Base-by-base conservation (phyloP, 1,284 basidiomycete genomes). In the Cryptococcus sp. region DNA sequence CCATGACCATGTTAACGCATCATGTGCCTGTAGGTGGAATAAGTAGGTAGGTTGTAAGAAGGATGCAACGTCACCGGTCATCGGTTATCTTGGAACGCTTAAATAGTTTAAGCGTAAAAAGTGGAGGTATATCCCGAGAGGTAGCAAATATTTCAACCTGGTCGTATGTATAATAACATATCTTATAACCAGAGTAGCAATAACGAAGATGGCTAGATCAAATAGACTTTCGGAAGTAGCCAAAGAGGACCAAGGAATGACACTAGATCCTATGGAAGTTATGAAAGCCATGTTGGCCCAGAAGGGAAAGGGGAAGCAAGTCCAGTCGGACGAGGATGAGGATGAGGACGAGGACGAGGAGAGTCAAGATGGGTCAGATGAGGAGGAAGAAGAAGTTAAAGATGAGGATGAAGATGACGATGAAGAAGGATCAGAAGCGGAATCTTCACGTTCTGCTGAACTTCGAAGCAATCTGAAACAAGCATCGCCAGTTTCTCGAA, bases 271-370 rank as follows among this genome's bases (percentile, higher is more conserved):
- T 40, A 55, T 52, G 31, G 69, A 68, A 50, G 61, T 74, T 14
- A 60, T 74, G 64, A 55, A 59, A 48, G 58, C 68, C 1, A 72
- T 74, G 70, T 49, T 67, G 53, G 80, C 81, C 46, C 64, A 53
- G 36, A 66, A 60, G 43, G 66, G 61, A 40, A 70, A 58, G 31
- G 62, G 56, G 49, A 59, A 56, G 36, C 53, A 56, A 18, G 55
- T 46, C 5, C 47, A 46, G 10, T 11, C 21, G 2, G 56, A 23
- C 19, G 25, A 31, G 7, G 57, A 53, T 16, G 28, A 28, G n/a
- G 42, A 50, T 4, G 46, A 42, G 4, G 50, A 54, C 14, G 52
- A 53, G 13, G 52, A 57, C 10, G 54, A 56, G 18, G 56, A 48
- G n/a, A 34, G 32, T 14, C 19, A 14, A 4, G 50, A 42, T 25